Base-by-base conservation (phyloP, 805 yeast species). In the Blastobotrys muscicola region DNA sequence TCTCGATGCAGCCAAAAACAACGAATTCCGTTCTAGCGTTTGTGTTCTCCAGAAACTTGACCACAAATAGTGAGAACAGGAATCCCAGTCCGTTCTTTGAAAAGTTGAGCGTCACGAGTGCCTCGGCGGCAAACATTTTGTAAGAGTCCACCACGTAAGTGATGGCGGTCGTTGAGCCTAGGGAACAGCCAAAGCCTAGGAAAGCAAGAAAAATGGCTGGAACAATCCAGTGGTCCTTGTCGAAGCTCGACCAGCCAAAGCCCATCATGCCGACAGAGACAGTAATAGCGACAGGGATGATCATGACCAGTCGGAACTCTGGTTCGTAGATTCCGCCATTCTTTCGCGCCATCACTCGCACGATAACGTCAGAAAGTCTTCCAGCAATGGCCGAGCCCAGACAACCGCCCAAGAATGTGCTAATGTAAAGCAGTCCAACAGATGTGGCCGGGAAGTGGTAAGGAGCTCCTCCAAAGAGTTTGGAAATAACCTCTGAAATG, bases 241-340 rank as follows among this genome's bases (percentile, higher is more conserved):
- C 65, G 15, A 65, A 57, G 0, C 76, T 57, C 2, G 80, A 65
- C 82, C 82, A 77, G 3, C 83, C 83, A 54, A 72, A 78, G 4
- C 82, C 83, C 68, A 78, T 71, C 36, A 76, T 61, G 2, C 82
- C 83, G 35, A 74, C 62, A 4, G 67, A 43, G 8, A 66, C 61
- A 2, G 73, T 45, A 8, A 74, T 47, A 45, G 68, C 57, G 13
- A 75, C 70, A 1, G 80, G 80, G 10, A 72, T 31, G 14, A 75
- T 58, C 80, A 76, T 73, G 16, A 76, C 46, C 31, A 76, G 60
- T 29, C 82, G 64, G 54, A 72, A 76, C 56, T 78, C 83, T 3
- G 83, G 82, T 59, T 78, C 83, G 57, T 77, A 78, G 4, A 72
- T 56, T 1, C 82, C 82, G 15, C 64, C 53, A 48, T 78, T 78